A percentile compares a stretch with the other conserved stretches of the same genome.
These are phyloP conservation scores for Senecio squalidus DNA, from an alignment of 140 eudicot genomes.

Conservation along the genomic window DNA sequence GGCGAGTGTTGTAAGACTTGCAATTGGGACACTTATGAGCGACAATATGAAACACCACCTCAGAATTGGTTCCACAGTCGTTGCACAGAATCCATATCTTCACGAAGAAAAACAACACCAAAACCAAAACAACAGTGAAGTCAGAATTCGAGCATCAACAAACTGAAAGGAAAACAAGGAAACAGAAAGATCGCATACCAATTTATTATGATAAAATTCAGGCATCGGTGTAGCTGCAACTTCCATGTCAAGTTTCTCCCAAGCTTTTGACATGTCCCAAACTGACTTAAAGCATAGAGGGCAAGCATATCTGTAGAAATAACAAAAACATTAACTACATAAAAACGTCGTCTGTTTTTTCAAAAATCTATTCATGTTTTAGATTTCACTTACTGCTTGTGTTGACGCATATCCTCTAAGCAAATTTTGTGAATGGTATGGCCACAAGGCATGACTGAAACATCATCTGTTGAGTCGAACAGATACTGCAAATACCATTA, in stretches of 20 bases:
- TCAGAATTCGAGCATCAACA: neutral
- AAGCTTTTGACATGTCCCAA: conserved; percentile 70
- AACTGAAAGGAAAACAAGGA: neutral
- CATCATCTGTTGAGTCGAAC: conserved; percentile 52
- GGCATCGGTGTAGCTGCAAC: conserved; percentile 89
- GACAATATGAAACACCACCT: conserved; percentile 65
- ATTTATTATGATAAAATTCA: conserved; percentile 42
- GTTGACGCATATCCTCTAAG: conserved; percentile 75
- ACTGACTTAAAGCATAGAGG: conserved; percentile 86
- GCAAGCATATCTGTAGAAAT: conserved; percentile 54
- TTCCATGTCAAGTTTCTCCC: conserved; percentile 81
- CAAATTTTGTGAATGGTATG: conserved; percentile 82
- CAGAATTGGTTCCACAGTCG: conserved; percentile 65
- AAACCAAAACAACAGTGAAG: neutral
- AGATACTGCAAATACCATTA: conserved; percentile 47
- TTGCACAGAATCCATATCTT: conserved; percentile 90
- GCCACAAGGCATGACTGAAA: conserved; percentile 66
- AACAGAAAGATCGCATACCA: conserved; percentile 27
- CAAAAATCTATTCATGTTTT: neutral
- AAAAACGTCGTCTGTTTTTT: neutral
- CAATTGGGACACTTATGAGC: conserved; percentile 79
- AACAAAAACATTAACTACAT: neutral
- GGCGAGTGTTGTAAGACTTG: conserved; percentile 89
- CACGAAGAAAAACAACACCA: neutral
- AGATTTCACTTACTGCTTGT: conserved; percentile 52